Evolutionary conservation across 2,329 filamentous ascomycete genomes (phyloP).

Genomic region (Tolypocladium ovalisporum): DNA sequence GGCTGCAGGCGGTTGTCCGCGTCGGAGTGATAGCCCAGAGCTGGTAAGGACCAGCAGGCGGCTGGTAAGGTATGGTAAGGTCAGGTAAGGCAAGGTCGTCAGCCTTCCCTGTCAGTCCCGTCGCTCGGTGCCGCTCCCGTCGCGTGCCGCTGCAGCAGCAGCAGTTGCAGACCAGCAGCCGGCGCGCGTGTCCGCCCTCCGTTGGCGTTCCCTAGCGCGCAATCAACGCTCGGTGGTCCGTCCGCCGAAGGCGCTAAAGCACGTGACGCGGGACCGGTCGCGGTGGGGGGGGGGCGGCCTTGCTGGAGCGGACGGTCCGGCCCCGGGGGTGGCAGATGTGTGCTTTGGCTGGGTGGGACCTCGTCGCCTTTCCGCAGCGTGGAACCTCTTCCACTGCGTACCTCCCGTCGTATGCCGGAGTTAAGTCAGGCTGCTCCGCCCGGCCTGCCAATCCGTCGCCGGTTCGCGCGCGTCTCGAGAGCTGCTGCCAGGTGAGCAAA

Average conservation of each 20-base stretch:
- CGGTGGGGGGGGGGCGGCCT: not conserved
- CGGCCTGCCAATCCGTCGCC: slow-evolving; percentile 3
- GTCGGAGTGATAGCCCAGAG: no score
- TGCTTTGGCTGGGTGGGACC: not conserved
- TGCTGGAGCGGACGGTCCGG: not conserved
- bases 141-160: not conserved
- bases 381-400: no score
- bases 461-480: not conserved
- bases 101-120: no score
- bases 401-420: not conserved
- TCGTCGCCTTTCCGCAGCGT: no score
- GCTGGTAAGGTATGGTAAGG: no score
- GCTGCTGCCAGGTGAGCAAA: slow-evolving; percentile 1
- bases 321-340: not conserved
- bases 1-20: no score
- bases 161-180: not conserved
- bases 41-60: no score
- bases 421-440: slow-evolving; percentile 3
- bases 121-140: not conserved
- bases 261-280: not conserved
- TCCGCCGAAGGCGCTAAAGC: not conserved
- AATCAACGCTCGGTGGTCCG: not conserved
- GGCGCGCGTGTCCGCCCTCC: not conserved
- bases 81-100: no score
- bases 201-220: not conserved